A percentile compares a stretch with the other conserved stretches of the same genome.
These are phyloP conservation scores for Lecanicillium sp. DNA, from an alignment of 2,329 filamentous ascomycete genomes.

Conservation along the genomic window DNA sequence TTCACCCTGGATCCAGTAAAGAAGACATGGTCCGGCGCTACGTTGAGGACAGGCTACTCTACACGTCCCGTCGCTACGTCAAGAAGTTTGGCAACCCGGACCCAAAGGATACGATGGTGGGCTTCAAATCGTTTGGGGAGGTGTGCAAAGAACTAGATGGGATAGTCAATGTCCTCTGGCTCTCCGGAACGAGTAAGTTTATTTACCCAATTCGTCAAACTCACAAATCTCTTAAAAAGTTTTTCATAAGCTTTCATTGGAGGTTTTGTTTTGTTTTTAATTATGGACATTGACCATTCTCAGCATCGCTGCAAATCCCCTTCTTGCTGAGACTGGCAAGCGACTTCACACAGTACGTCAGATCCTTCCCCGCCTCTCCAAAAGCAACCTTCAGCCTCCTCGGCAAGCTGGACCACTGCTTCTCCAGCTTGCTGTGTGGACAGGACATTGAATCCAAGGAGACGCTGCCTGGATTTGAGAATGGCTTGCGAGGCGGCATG, in stretches of 20 bases:
- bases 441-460: constrained; percentile 57
- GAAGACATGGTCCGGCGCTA: constrained; percentile 53
- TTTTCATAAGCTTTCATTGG: too few species aligned
- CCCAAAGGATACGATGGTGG: constrained; percentile 37
- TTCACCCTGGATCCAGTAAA: constrained; percentile 49
- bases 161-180: constrained; percentile 75
- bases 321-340: constrained; percentile 74
- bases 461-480: constrained; percentile 61
- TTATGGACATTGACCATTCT: too few species aligned
- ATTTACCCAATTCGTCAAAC: too few species aligned
- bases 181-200: constrained; percentile 71
- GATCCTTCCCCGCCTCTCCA: constrained; percentile 56
- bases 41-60: constrained; percentile 42
- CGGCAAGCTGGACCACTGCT: constrained; percentile 74
- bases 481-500: constrained; percentile 54
- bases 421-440: constrained; percentile 65
- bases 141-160: constrained; percentile 66
- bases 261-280: too few species aligned
- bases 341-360: constrained; percentile 62
- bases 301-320: constrained; percentile 72
- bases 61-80: constrained; percentile 49
- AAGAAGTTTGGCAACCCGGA: constrained; percentile 46
- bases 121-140: constrained; percentile 56
- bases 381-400: constrained; percentile 62
- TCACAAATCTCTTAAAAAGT: too few species aligned